phyloP scores from a whole-genome alignment of 1,139 yeast genomes.

The Yamadazyma oceani region DNA sequence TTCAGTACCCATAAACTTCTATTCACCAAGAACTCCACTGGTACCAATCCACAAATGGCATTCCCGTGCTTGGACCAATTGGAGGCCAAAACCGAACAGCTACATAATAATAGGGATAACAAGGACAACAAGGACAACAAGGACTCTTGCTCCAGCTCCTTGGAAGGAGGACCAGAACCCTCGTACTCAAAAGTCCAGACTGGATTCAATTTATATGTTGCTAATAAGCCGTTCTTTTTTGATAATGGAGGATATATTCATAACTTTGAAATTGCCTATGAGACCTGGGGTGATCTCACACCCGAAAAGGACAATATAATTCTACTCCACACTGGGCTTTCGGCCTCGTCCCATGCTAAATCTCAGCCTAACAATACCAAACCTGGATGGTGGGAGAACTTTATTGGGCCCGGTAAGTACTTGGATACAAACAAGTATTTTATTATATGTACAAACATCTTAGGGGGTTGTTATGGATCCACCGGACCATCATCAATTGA shows the following conservation, averaged over 20 bases:
- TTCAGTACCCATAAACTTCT: neutral
- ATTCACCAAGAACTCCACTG: neutral
- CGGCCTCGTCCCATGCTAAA: conserved; percentile 94
- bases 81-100: conserved; percentile 56
- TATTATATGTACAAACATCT: conserved; percentile 83
- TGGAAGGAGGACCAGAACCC: conserved; percentile 83
- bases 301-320: conserved; percentile 65
- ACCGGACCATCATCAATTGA: conserved; percentile 88
- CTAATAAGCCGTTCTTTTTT: conserved; percentile 59
- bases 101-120: conserved; percentile 28
- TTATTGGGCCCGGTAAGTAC: conserved; percentile 81
- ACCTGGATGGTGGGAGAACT: conserved; percentile 96
- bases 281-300: conserved; percentile 83
- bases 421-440: conserved; percentile 81
- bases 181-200: conserved; percentile 68
- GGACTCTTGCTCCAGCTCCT: conserved; percentile 28
- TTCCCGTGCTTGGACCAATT: conserved; percentile 86
- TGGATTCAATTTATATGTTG: conserved; percentile 63
- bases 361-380: conserved; percentile 69
- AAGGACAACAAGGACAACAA: neutral
- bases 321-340: conserved; percentile 83
- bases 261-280: conserved; percentile 80
- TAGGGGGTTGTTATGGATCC: conserved; percentile 94
- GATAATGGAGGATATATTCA: conserved; percentile 84
- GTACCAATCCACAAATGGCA: conserved; percentile 62